phyloP scores from a whole-genome alignment of 257 asterid species.

The Linaria vulgaris region DNA sequence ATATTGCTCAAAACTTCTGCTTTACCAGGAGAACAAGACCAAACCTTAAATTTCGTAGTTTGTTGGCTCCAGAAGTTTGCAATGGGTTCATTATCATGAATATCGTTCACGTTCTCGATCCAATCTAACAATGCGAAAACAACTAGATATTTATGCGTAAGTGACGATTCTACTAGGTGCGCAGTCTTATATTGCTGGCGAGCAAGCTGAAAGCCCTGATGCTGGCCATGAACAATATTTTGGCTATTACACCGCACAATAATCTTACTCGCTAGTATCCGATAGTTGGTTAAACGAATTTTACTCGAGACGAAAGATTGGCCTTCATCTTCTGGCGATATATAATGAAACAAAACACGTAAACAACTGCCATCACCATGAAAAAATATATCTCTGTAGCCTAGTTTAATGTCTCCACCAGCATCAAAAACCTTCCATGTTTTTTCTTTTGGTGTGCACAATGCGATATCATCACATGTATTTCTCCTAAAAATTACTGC shows the following conservation, averaged over 20 bases:
- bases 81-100: too few relatives aligned
- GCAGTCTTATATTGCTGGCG: background rate
- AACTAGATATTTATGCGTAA: background rate
- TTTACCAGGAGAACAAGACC: background rate
- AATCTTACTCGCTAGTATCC: background rate
- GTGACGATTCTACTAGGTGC: background rate
- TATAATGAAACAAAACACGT: background rate
- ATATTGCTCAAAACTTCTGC: background rate
- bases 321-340: background rate
- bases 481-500: background rate
- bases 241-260: background rate
- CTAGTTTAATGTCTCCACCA: background rate
- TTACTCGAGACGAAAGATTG: background rate
- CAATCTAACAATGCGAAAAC: background rate
- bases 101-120: too few relatives aligned
- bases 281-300: background rate
- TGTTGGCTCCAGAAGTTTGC: background rate
- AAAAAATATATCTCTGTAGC: background rate
- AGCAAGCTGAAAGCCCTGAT: too few relatives aligned
- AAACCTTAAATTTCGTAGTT: background rate
- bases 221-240: background rate
- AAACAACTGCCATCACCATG: background rate
- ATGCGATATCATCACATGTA: background rate
- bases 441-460: background rate
- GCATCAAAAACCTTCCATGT: background rate